A percentile compares a stretch with the other conserved stretches of the same genome.
These are phyloP conservation scores for Erigeron canadensis DNA, from an alignment of 129 eudicot species.

Conservation along the genomic window DNA sequence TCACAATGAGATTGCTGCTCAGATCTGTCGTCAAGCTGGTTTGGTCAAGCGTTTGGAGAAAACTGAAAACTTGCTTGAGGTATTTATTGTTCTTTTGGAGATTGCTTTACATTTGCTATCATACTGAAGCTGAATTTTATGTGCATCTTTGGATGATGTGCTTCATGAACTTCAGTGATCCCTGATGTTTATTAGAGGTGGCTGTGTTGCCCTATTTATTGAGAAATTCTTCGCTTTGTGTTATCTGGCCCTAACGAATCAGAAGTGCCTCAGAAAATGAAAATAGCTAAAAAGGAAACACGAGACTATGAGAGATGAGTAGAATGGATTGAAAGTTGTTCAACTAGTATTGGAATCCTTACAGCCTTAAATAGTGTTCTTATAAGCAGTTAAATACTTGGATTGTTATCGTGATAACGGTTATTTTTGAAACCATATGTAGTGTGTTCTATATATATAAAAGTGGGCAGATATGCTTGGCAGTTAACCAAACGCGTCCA, in stretches of 20 bases:
- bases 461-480: not conserved
- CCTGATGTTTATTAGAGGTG: not conserved
- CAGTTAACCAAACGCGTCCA: not conserved
- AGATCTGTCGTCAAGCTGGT: slow-evolving; percentile 99
- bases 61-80: slow-evolving; percentile 86
- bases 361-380: not conserved
- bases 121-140: not conserved
- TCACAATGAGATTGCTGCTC: slow-evolving; percentile 99
- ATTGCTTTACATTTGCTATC: not conserved
- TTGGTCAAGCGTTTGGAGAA: slow-evolving; percentile 94
- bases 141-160: not conserved
- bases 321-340: not conserved
- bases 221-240: not conserved
- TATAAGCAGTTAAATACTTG: not conserved
- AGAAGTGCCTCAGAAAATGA: not conserved
- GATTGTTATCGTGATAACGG: not conserved
- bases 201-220: not conserved
- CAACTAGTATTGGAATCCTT: not conserved
- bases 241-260: not conserved
- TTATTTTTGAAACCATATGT: not conserved
- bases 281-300: not conserved
- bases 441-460: not conserved
- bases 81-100: slow-evolving; percentile 35
- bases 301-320: not conserved
- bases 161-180: not conserved